A percentile compares a stretch with the other conserved stretches of the same genome.
phyloP scores from a whole-genome alignment of 768 basidiomycete genomes.

The Cubamyces lactineus region DNA sequence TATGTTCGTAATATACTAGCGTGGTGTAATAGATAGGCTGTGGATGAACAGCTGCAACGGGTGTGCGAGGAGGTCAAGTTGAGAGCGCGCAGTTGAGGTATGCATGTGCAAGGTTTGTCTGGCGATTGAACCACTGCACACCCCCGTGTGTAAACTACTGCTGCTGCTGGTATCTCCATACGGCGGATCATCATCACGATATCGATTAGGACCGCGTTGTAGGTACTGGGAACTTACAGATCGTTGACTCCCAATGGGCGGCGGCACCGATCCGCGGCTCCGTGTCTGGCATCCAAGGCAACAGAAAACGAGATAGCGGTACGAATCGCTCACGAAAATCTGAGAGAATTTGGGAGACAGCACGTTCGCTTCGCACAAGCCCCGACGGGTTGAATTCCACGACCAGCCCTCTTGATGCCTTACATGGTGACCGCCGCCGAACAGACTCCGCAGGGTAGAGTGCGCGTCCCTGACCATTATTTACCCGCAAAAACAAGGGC shows the following conservation, averaged over 20 bases:
- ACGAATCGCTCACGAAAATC: conserved; percentile 3
- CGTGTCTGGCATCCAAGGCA: not conserved
- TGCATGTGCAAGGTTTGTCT: no score
- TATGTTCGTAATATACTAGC: conserved; percentile 18
- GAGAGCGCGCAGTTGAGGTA: no score
- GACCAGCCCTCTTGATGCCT: not conserved
- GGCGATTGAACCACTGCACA: no score
- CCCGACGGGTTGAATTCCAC: not conserved
- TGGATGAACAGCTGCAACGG: not conserved
- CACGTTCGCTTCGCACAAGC: conserved; percentile 5
- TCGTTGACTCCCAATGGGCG: not conserved
- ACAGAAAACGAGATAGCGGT: conserved; percentile 16
- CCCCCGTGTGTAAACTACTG: no score
- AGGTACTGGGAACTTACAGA: not conserved
- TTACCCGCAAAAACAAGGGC: not conserved
- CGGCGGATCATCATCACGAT: not conserved
- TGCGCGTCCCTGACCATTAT: not conserved
- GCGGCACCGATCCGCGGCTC: conserved; percentile 11
- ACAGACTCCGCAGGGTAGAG: not conserved
- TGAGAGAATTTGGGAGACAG: not conserved
- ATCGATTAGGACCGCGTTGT: not conserved
- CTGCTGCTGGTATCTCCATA: not conserved
- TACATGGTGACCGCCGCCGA: not conserved
- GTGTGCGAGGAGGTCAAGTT: no score
- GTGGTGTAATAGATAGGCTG: conserved; percentile 11